Evolutionary conservation across 306 rosid genomes (phyloP).

Genomic region (Vicia sativa): DNA sequence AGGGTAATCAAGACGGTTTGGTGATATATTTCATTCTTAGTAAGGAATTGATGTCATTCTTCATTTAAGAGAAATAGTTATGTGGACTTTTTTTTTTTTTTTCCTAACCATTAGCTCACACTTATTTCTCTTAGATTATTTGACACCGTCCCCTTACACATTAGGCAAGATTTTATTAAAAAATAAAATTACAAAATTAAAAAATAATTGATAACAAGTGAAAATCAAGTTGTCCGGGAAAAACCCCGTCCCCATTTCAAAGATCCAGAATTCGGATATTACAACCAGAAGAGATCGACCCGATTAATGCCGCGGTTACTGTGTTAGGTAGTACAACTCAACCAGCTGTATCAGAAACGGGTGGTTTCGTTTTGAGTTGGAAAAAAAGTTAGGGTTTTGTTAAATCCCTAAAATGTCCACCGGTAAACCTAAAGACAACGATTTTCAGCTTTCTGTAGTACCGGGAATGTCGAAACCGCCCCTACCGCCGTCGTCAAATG

Average conservation of each 20-base stretch:
- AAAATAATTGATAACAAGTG: too few species aligned
- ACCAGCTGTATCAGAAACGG: background rate
- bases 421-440: constrained; percentile 59
- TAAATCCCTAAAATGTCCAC: constrained; percentile 51
- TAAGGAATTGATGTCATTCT: too few species aligned
- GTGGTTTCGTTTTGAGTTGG: constrained; percentile 9
- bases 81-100: too few species aligned
- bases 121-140: too few species aligned
- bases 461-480: constrained; percentile 59
- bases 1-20: too few species aligned
- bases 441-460: constrained; percentile 57
- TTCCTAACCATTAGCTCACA: too few species aligned
- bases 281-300: background rate
- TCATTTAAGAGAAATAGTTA: too few species aligned
- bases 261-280: background rate
- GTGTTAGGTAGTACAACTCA: background rate
- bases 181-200: too few species aligned
- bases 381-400: constrained; percentile 50
- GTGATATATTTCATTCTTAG: too few species aligned
- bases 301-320: background rate
- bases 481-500: constrained; percentile 56
- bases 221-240: too few species aligned
- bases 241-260: background rate
- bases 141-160: too few species aligned
- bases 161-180: too few species aligned